Evolutionary conservation across 306 rosid genomes (phyloP).

Genomic region (Myrica gale): DNA sequence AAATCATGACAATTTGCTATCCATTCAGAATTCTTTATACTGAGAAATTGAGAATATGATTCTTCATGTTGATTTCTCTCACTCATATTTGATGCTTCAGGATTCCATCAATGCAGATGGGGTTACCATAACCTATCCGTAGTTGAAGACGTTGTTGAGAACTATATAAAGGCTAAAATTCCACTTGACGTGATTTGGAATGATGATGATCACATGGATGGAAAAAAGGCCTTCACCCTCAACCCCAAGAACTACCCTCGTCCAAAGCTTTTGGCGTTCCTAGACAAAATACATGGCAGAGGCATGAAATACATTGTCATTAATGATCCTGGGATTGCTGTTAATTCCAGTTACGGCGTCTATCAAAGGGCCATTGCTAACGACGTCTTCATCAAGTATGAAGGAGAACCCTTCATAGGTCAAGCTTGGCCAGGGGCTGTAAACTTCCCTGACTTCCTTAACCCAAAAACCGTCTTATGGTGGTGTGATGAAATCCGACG

Average conservation of each 20-base stretch:
- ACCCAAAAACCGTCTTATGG: conserved; percentile 84
- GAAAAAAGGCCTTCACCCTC: conserved; percentile 78
- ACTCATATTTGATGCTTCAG: conserved; percentile 37
- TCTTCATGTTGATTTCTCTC: background rate
- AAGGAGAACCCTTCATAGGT: conserved; percentile 80
- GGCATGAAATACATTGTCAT: conserved; percentile 95
- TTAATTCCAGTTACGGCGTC: conserved; percentile 70
- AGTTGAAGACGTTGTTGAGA: conserved; percentile 88
- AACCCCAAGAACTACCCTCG: conserved; percentile 65
- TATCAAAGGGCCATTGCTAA: conserved; percentile 71
- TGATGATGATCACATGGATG: conserved; percentile 97
- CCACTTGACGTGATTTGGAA: conserved; percentile 98
- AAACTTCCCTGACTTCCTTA: conserved; percentile 88
- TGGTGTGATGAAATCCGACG: conserved; percentile 90
- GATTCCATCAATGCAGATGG: conserved; percentile 99
- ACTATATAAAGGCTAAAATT: conserved; percentile 76
- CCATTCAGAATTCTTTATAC: background rate
- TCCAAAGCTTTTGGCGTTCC: conserved; percentile 77
- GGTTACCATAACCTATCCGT: conserved; percentile 97
- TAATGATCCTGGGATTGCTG: conserved; percentile 80
- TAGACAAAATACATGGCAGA: conserved; percentile 69
- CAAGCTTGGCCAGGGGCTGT: conserved; percentile 99
- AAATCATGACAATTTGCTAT: no score
- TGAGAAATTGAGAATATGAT: background rate
- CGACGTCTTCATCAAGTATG: conserved; percentile 88